Conservation (phyloP, 164 flowering plant species). For the Tinospora cordifolia region DNA sequence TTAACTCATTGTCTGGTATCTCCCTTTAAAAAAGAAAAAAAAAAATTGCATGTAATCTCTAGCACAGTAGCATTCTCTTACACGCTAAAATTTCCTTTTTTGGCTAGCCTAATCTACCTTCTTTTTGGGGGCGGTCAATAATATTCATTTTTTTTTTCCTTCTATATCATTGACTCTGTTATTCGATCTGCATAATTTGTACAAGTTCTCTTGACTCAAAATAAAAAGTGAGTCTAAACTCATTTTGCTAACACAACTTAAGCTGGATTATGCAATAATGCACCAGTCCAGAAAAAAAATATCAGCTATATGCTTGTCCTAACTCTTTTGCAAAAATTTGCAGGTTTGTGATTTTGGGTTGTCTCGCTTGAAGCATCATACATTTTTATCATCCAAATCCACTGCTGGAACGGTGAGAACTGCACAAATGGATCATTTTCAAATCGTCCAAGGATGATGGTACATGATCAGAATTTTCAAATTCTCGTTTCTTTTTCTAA, state of each 20-base stretch:
- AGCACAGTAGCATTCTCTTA: too few relatives aligned
- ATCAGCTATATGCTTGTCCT: not conserved
- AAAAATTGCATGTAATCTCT: too few relatives aligned
- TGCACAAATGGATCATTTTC: not conserved
- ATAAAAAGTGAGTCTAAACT: not conserved
- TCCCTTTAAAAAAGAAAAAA: too few relatives aligned
- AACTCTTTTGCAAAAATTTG: conserved; percentile 6
- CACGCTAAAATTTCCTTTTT: not conserved
- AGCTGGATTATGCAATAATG: not conserved
- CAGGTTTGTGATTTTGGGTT: conserved; percentile 98
- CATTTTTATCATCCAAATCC: conserved; percentile 94
- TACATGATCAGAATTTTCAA: not conserved
- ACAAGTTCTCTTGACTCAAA: not conserved
- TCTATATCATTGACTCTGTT: not conserved
- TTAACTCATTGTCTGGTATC: too few relatives aligned
- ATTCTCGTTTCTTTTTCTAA: conserved; percentile 4
- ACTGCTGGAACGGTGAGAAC: conserved; percentile 95
- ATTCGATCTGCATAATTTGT: not conserved
- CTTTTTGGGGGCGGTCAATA: not conserved
- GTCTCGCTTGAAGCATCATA: conserved; percentile 92
- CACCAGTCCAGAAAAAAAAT: too few relatives aligned
- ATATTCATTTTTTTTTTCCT: not conserved
- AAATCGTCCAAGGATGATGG: not conserved
- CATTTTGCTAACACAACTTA: not conserved
- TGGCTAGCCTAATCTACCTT: not conserved